These are phyloP conservation scores for Cucumis melo DNA, from an alignment of 306 rosid genomes.

Conservation along the genomic window DNA sequence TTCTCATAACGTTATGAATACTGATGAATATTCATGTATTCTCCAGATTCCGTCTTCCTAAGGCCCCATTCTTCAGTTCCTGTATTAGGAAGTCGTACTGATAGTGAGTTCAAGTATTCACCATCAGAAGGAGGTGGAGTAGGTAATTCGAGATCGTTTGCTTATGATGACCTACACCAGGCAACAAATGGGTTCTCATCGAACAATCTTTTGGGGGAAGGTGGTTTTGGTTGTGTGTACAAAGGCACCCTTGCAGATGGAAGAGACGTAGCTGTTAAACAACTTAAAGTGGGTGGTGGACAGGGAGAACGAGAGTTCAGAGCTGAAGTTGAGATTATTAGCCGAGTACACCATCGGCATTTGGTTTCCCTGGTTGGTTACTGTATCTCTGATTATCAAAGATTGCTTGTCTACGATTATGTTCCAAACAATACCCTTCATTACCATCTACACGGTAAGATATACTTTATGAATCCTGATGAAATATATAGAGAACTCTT, in stretches of 20 bases:
- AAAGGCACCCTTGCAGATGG: slow-evolving; percentile 73
- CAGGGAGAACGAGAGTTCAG: slow-evolving; percentile 98
- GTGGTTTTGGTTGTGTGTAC: slow-evolving; percentile 98
- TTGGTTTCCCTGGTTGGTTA: slow-evolving; percentile 94
- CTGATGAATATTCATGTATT: slow-evolving; percentile 17
- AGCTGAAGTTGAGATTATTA: slow-evolving; percentile 94
- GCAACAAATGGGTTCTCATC: slow-evolving; percentile 72
- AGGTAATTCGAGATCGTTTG: slow-evolving; percentile 61
- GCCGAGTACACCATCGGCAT: slow-evolving; percentile 97
- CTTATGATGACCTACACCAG: slow-evolving; percentile 67
- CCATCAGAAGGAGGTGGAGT: slow-evolving; percentile 63
- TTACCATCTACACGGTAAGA: slow-evolving; percentile 89
- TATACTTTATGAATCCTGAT: slow-evolving; percentile 8
- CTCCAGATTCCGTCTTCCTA: slow-evolving; percentile 54
- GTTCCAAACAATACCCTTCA: slow-evolving; percentile 80
- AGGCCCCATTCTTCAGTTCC: slow-evolving; percentile 59
- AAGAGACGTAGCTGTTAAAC: slow-evolving; percentile 91
- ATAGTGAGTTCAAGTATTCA: slow-evolving; percentile 41
- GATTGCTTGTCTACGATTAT: slow-evolving; percentile 81
- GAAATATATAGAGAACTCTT: neutral
- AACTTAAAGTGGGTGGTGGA: slow-evolving; percentile 78
- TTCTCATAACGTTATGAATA: neutral
- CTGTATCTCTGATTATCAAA: slow-evolving; percentile 78
- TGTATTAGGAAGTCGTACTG: slow-evolving; percentile 32
- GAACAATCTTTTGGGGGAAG: slow-evolving; percentile 77